Base-by-base conservation (phyloP, 129 eudicot species). In the Pulicaria dysenterica region DNA sequence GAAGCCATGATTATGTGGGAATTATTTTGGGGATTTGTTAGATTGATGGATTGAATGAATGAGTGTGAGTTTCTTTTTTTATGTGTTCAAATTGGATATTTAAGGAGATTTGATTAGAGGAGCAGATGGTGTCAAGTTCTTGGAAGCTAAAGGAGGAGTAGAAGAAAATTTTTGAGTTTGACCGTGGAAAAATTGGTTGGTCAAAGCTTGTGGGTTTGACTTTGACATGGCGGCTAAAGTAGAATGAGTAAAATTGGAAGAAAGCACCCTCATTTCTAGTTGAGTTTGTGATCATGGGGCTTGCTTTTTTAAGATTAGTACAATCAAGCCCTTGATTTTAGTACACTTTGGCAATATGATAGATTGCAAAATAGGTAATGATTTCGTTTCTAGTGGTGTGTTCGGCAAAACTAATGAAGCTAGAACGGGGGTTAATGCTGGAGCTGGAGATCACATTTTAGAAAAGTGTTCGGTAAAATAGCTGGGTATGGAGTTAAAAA, bases 141-240 rank as follows among this genome's bases (percentile, higher is more conserved):
- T 3, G 79, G 89, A 90, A 90, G 95, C 65, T 46, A 11, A 65
- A 61, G 34, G 46, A 37, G 49, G 11, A 58, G 41, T 15, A 53
- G 46, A 58, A 10, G 47, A 46, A 75, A 73, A 63, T 61, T 11
- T 70, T 77, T 17, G 70, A 70, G 47, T 88, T 92, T 89, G 97
- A 89, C 93, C 83, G 89, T 86, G 89, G 95, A 89, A 91, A 38
- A 64, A 67, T 46, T 15, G 7, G 5, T 8, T 46, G 74, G 97
- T 92, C 97, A 88, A 89, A 92, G 77, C 79, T 78, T 83, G 85
- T 85, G 91, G 83, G 78, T 82, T 81, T 88, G 97, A 92, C 96
- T 75, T 48, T 67, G 64, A 67, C 86, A 49, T 82, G 96, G 93
- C 93, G 91, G 96, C 96, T 82, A 7, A 53, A 53, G 60, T 75